Evolutionary conservation across 441 rosid species (phyloP).

Genomic region (Pelargonium myrrhifolium): DNA sequence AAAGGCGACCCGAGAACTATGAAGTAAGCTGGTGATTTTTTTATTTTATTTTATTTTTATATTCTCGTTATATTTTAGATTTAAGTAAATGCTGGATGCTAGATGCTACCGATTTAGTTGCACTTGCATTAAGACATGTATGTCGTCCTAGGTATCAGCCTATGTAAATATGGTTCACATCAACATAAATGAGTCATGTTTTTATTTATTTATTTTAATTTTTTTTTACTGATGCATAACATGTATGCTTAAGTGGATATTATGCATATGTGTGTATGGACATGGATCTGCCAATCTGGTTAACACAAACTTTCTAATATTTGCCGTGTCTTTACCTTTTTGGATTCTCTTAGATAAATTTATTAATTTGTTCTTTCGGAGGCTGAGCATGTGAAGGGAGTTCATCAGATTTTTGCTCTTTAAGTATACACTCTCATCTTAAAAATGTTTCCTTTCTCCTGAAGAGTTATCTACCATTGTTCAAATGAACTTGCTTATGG

Average conservation of each 20-base stretch:
- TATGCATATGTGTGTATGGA: neutral
- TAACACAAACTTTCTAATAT: neutral
- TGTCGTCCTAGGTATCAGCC: neutral
- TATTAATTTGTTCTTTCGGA: neutral
- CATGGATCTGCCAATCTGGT: neutral
- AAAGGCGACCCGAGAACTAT: constrained; percentile 95
- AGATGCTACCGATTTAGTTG: constrained; percentile 5
- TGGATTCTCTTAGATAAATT: neutral
- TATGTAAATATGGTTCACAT: neutral
- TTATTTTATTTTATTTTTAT: too few relatives aligned
- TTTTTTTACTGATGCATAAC: neutral
- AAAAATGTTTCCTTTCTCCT: neutral
- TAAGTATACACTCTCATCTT: neutral
- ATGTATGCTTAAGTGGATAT: neutral
- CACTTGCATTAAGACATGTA: neutral
- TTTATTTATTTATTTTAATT: neutral
- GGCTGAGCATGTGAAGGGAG: neutral
- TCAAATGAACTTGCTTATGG: neutral
- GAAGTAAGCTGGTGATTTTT: constrained; percentile 73
- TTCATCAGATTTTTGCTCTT: neutral
- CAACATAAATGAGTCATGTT: neutral
- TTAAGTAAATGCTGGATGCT: constrained; percentile 10
- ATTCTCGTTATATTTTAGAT: constrained; percentile 29
- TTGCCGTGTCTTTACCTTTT: neutral
- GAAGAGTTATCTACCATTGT: neutral